Evolutionary conservation across 116 monocot genomes (phyloP).

Genomic region (Dioscorea cayenensis): DNA sequence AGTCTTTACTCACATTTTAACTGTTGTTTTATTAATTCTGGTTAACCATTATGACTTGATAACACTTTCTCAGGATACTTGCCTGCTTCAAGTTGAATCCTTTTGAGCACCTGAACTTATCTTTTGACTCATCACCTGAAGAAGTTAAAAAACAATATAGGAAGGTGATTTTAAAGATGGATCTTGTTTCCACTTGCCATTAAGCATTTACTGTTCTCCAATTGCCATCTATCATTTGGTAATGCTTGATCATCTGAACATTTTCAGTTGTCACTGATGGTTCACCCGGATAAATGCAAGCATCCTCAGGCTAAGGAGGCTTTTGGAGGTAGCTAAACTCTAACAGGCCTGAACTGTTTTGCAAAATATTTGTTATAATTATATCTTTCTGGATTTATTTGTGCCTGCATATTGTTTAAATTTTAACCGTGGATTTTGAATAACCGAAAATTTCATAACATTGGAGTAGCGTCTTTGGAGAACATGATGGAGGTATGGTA

Average conservation of each 20-base stretch:
- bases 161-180: conserved; percentile 34
- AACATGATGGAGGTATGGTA: too few species aligned
- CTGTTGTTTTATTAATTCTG: neutral
- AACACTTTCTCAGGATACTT: conserved; percentile 62
- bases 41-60: conserved; percentile 1
- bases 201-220: neutral
- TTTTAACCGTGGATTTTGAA: too few species aligned
- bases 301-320: conserved; percentile 98
- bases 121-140: conserved; percentile 74
- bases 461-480: too few species aligned
- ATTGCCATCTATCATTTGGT: neutral
- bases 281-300: conserved; percentile 99
- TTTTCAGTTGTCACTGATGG: conserved; percentile 86
- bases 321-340: conserved; percentile 56
- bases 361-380: too few species aligned
- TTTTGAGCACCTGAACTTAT: conserved; percentile 85
- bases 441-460: too few species aligned
- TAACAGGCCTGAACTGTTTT: too few species aligned
- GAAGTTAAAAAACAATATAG: conserved; percentile 92
- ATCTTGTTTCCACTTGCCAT: neutral
- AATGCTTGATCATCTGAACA: neutral
- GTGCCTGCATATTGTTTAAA: too few species aligned
- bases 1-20: neutral
- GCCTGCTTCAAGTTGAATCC: conserved; percentile 97
- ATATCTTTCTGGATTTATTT: too few species aligned